These are phyloP conservation scores for Ceratocystis destructans DNA, from an alignment of 2,329 filamentous ascomycete genomes.

Conservation along the genomic window DNA sequence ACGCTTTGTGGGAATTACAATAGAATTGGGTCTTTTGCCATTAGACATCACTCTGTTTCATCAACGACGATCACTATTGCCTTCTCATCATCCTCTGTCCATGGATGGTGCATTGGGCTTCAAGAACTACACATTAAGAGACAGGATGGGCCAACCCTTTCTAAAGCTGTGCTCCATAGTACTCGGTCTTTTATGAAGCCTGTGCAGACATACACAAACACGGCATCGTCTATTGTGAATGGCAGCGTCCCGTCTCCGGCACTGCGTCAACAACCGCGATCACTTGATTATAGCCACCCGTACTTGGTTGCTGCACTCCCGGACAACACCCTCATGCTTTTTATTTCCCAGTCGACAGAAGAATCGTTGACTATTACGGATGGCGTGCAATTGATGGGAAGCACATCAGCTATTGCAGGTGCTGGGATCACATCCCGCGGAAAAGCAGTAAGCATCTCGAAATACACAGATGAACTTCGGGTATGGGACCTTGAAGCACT, in stretches of 20 bases:
- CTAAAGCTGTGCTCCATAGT: background rate
- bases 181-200: background rate
- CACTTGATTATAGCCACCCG: conserved; percentile 61
- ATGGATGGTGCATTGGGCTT: conserved; percentile 81
- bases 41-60: conserved; percentile 31
- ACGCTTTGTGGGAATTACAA: background rate
- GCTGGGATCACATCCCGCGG: conserved; percentile 73
- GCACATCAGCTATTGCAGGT: conserved; percentile 77
- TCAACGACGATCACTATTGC: conserved; percentile 70
- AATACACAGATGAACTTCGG: conserved; percentile 61
- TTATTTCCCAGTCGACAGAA: conserved; percentile 62
- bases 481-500: conserved; percentile 61
- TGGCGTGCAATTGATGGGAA: conserved; percentile 72
- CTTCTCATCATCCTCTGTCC: conserved; percentile 65
- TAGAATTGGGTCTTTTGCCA: background rate
- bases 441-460: conserved; percentile 80
- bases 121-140: conserved; percentile 62
- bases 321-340: conserved; percentile 76
- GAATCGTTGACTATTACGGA: conserved; percentile 53
- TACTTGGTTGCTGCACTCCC: conserved; percentile 73
- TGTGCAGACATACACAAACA: background rate
- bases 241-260: no score
- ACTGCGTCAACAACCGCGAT: conserved; percentile 36
- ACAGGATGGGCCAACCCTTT: background rate
- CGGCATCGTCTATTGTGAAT: background rate